Evolutionary conservation across 495 filamentous ascomycete genomes (phyloP), one percentile per base, ranked within the genome.

Genomic region (Poronia punctata): DNA sequence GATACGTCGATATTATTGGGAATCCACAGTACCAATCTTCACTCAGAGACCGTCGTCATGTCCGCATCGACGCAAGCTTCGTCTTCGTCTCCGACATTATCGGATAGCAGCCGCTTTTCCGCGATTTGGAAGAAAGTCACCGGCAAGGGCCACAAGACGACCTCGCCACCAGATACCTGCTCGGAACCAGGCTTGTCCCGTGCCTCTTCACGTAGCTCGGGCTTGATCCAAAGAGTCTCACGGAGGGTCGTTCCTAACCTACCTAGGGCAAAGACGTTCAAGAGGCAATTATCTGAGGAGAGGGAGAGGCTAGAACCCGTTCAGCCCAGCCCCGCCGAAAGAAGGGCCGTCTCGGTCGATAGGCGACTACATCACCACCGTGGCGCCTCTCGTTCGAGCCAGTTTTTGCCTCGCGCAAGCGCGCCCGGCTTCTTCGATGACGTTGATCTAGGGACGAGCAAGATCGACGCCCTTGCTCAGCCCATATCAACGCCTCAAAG

Each of bases 161-260:
- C 30, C 10, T 42, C 52, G 14, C 38, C 55, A 26, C 36, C 37
- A 16, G 27, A 44, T 11, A 36, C 47, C 37, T 26, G 38, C 20
- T 49, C 52, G 18, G 53, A 59, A 30, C 42, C 50, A 44, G 52
- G 52, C 49, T 48, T 43, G n/a, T 50, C 46, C 24, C 33, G 45
- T 25, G 52, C 50, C 31, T 49, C 52, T 28, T 49, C 67, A 38
- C 43, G 42, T 9, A 35, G 48, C 17, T 61, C 73, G 35, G 64
- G 71, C 24, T 38, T 75, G 18, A 66, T 65, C 18, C 68, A 80
- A 38, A 73, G 78, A 45, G 55, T 79, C 24, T 81, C 83, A 11
- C 66, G 82, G 46, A 81, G 74, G 45, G 88, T 88, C 1, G 77
- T 90, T n/a, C 83, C 86, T 7, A 82, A 81, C 11, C 65, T 93